Evolutionary conservation across 345 rosid genomes (phyloP).

Genomic region (Pistacia atlantica): DNA sequence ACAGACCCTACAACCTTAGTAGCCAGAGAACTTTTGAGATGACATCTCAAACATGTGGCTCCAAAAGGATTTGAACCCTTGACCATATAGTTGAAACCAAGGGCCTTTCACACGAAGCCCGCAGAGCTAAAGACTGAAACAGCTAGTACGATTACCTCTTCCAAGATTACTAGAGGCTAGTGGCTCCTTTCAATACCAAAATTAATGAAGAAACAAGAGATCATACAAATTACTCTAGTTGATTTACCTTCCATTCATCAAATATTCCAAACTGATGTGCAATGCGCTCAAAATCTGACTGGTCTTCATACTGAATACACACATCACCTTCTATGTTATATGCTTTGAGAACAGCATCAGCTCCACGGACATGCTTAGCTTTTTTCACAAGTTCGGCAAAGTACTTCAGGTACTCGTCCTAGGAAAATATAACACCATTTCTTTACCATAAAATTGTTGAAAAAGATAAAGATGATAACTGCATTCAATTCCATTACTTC

Average conservation of each 20-base stretch:
- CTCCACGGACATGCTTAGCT: constrained; percentile 68
- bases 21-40: too few species aligned
- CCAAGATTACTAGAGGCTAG: neutral
- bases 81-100: too few species aligned
- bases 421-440: constrained; percentile 27
- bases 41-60: too few species aligned
- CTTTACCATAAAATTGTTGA: neutral
- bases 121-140: neutral
- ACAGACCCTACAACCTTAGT: too few species aligned
- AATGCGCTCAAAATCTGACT: constrained; percentile 70
- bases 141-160: neutral
- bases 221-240: neutral
- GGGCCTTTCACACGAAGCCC: too few species aligned
- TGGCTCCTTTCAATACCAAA: neutral
- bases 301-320: constrained; percentile 69
- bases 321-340: constrained; percentile 67
- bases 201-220: neutral
- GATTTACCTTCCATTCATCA: constrained; percentile 91
- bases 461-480: constrained; percentile 4
- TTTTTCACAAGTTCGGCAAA: constrained; percentile 66
- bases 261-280: constrained; percentile 91
- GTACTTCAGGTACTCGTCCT: constrained; percentile 70
- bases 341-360: constrained; percentile 69
- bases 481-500: constrained; percentile 11
- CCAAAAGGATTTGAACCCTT: too few species aligned